Evolutionary conservation across 495 filamentous ascomycete species (phyloP), one percentile per base, ranked within the genome.

Genomic region (Aspergillus steynii): DNA sequence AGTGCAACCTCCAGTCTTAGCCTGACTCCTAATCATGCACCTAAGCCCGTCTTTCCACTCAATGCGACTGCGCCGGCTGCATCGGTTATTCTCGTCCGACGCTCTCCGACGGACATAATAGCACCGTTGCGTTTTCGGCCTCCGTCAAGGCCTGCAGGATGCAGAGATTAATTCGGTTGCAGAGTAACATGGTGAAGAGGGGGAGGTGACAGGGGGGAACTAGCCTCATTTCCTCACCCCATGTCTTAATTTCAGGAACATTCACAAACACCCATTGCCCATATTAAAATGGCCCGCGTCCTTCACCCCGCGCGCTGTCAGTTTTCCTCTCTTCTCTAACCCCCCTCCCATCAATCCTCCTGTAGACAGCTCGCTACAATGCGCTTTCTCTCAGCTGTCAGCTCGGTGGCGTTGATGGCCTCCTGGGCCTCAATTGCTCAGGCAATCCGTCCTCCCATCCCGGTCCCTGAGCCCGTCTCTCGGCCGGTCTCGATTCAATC

Each of bases 351-450:
- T 42, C 37, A 42, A 42, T 42, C 14, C 9, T 12, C 9, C 37
- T 42, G 14, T 12, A 42, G 37, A 42, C 37, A 42, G 37, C 37
- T 42, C 37, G 37, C 37, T 42, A 15, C 29, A 29, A 61, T 61
- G 59, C 59, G 54, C n/a, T 52, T 47, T 25, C 28, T 29, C 29
- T 51, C 31, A 8, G n/a, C 59, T 46, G 29, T 56, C 47, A 10
- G 50, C 26, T 51, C 34, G 25, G 50, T 29, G 15, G 48, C 53
- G 12, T 28, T 61, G 4, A 14, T 54, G 29, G 46, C 46, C 29
- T 55, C 54, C 25, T 61, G 59, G 59, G 52, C 59, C 1, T 52
- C 45, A 12, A 47, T 61, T 12, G 47, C 31, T n/a, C 29, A 50
- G 5, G 59, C 59, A 20, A 15, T 46, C 31, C 53, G 53, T 5